Evolutionary conservation across 805 yeast genomes (phyloP), one percentile per base, ranked within the genome.

Genomic region (Komagataella pseudopastoris): DNA sequence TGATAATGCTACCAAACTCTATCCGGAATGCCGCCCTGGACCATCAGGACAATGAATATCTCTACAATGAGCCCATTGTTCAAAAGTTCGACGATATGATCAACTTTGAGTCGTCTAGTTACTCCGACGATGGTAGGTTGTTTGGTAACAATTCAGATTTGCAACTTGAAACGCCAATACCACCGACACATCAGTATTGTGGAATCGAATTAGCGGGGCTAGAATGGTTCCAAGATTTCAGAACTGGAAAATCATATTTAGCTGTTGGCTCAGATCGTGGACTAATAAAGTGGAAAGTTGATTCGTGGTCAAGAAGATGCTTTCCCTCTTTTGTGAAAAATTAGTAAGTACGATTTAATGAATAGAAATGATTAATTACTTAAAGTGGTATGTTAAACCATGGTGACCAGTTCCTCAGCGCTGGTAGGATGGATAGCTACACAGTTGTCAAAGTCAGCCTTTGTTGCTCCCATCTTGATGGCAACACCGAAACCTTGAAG

Each of bases 401-500:
- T 71, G 20, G 99, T 93, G 44, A 93, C 99, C 50, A 93, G 70
- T 71, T 93, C 99, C 72, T 93, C 99, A 46, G 99, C 99, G 57
- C 95, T 81, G 1, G 99, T 93, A 56, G 99, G 99, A 66, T 93
- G 99, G 64, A 93, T 93, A 44, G 99, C 99, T 47, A 93, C 98
- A 72, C 95, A 87, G 66, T 72, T 81, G 70, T 93, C 99, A 58
- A 93, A 93, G 67, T 93, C 97, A 48, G 79, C 80, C 74, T 93
- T 93, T 44, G 99, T 93, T 46, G 99, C 99, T 39, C 99, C 99
- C 99, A 93, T 93, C 72, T 90, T 90, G 56, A 93, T 72, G 50
- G 99, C 99, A 51, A 90, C 99, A 54, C 98, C 99, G 62, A 93
- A 93, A 44, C 99, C 99, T 75, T 93, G 99, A 60, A 93, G 76